A percentile compares a stretch with the other conserved stretches of the same genome.
Evolutionary conservation across 805 yeast species (phyloP).

Genomic region (Priceomyces haplophilus): DNA sequence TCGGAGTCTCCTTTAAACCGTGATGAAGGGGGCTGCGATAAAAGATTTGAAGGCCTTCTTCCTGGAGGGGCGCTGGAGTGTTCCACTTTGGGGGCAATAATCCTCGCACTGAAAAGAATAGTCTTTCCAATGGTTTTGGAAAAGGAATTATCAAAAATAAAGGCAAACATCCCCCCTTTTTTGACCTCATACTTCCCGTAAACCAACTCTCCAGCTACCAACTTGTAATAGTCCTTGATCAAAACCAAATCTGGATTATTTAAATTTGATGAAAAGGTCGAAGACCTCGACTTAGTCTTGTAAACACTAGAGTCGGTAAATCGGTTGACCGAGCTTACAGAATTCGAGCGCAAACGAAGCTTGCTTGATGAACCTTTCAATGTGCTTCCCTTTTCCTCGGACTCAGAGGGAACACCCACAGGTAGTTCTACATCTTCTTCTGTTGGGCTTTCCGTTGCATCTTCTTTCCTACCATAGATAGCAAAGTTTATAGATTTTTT

Average conservation of each 20-base stretch:
- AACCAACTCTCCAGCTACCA: conserved; percentile 54
- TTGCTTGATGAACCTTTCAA: conserved; percentile 3
- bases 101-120: conserved; percentile 55
- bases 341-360: conserved; percentile 20
- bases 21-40: not conserved
- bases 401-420: not conserved
- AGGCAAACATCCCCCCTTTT: conserved; percentile 73
- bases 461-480: conserved; percentile 35
- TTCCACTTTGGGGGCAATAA: conserved; percentile 8
- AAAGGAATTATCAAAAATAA: conserved; percentile 88
- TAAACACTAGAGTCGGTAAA: conserved; percentile 29
- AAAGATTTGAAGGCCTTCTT: no score
- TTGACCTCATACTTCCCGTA: conserved; percentile 60
- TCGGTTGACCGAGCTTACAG: conserved; percentile 33
- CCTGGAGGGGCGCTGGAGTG: not conserved
- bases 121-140: conserved; percentile 83
- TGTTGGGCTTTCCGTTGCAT: conserved; percentile 4
- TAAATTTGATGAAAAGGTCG: conserved; percentile 37
- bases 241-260: conserved; percentile 43
- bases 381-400: conserved; percentile 1
- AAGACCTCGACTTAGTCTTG: conserved; percentile 34
- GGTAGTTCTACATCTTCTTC: not conserved
- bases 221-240: conserved; percentile 55
- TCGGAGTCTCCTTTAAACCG: no score
- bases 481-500: conserved; percentile 41